Percentiles rank a stretch among this genome's conserved stretches.
These are phyloP conservation scores for Anaeramoeba flamelloides DNA, from an alignment of 78 protist species.

Conservation along the genomic window DNA sequence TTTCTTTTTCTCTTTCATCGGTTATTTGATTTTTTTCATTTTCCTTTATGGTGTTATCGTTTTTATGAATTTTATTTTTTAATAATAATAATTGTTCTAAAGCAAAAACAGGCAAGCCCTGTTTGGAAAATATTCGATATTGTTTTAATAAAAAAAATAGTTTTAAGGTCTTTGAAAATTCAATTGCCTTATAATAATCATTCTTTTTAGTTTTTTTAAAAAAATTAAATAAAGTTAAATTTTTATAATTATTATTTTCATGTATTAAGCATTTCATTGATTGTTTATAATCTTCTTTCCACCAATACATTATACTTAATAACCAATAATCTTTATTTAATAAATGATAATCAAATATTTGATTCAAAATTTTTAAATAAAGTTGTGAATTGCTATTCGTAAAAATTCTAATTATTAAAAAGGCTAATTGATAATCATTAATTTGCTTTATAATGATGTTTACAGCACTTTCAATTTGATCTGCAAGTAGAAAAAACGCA, in stretches of 20 bases:
- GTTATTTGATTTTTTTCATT: not conserved
- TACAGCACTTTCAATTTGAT: not conserved
- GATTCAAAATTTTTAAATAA: not conserved
- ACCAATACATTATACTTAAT: not conserved
- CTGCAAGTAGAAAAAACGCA: not conserved
- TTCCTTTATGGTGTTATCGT: not conserved
- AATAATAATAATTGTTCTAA: not conserved
- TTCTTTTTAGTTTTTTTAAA: not conserved
- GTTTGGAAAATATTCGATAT: not conserved
- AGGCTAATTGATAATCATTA: not conserved
- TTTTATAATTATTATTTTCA: not conserved
- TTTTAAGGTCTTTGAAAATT: not conserved
- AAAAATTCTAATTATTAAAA: not conserved
- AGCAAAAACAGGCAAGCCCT: not conserved
- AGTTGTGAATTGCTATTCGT: not conserved
- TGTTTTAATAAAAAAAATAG: not conserved
- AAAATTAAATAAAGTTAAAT: not conserved
- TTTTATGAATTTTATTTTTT: not conserved
- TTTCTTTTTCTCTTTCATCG: not conserved
- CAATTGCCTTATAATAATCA: not conserved
- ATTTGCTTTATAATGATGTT: not conserved
- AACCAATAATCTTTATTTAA: not conserved
- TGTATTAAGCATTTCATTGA: not conserved
- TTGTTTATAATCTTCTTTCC: not conserved
- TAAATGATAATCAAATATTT: no score